Conservation (phyloP, 2,329 filamentous ascomycete species). For the Saccharata proteae region DNA sequence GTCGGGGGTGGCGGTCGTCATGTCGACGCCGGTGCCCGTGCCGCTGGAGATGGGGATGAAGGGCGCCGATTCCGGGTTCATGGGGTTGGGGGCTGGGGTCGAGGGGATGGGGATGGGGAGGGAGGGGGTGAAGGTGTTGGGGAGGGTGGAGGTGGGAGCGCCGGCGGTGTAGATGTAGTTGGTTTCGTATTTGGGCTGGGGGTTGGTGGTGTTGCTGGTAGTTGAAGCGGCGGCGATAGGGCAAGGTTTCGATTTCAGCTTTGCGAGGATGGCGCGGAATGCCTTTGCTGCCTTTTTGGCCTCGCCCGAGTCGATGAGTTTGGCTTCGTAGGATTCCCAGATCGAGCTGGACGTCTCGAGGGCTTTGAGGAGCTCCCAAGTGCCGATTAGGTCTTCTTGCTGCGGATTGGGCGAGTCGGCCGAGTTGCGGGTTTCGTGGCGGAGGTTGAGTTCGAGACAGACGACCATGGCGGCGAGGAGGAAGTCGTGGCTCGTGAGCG, state of each 20-base stretch:
- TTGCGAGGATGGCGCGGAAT: constrained; percentile 5
- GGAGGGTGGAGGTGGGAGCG: constrained; percentile 1
- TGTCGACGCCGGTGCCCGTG: no score
- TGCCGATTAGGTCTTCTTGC: not conserved
- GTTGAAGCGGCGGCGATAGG: not conserved
- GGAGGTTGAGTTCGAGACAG: constrained; percentile 30
- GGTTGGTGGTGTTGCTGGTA: not conserved
- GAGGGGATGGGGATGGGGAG: constrained; percentile 2
- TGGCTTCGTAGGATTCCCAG: constrained; percentile 8
- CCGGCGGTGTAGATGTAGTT: not conserved
- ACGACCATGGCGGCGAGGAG: constrained; percentile 37
- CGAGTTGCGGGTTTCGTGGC: not conserved
- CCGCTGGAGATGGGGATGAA: no score
- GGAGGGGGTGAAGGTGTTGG: constrained; percentile 1
- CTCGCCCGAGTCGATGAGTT: constrained; percentile 5
- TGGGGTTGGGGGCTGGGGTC: not conserved
- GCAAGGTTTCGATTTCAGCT: constrained; percentile 1
- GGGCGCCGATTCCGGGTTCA: constrained; percentile 1
- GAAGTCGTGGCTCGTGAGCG: constrained; percentile 35
- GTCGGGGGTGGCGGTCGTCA: no score
- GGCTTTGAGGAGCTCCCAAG: constrained; percentile 3
- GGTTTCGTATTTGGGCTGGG: not conserved
- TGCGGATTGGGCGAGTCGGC: not conserved
- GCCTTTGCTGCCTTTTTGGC: constrained; percentile 5
- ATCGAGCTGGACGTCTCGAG: constrained; percentile 5